Conservation (phyloP, 2,329 filamentous ascomycete species). For the Grosmannia huntii region DNA sequence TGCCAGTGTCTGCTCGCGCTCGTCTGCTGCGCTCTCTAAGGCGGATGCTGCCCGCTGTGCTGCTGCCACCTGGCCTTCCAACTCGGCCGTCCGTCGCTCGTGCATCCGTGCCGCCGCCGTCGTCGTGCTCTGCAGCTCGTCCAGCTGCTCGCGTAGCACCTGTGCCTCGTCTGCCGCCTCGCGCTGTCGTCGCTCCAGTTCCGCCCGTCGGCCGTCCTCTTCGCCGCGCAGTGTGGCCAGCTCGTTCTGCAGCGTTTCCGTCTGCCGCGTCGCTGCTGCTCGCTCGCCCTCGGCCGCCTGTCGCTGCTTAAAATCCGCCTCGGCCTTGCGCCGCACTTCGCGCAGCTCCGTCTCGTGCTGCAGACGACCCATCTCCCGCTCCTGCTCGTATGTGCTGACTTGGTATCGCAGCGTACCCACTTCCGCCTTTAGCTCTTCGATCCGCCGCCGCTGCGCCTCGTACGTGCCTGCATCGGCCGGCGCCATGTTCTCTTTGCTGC, state of each 20-base stretch:
- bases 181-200: slow-evolving; percentile 55
- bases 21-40: slow-evolving; percentile 43
- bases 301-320: slow-evolving; percentile 65
- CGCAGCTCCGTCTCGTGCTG: slow-evolving; percentile 75
- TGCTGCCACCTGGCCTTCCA: slow-evolving; percentile 38
- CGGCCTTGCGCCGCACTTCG: slow-evolving; percentile 66
- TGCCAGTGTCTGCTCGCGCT: slow-evolving; percentile 43
- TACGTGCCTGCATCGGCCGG: slow-evolving; percentile 46
- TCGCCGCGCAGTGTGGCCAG: slow-evolving; percentile 37
- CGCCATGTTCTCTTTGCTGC: slow-evolving; percentile 46
- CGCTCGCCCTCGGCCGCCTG: slow-evolving; percentile 46
- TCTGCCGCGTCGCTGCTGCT: slow-evolving; percentile 33
- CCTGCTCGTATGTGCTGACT: slow-evolving; percentile 74
- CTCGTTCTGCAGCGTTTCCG: slow-evolving; percentile 38
- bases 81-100: slow-evolving; percentile 41
- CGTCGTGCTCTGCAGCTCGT: slow-evolving; percentile 51
- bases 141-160: slow-evolving; percentile 64
- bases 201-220: slow-evolving; percentile 43
- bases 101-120: slow-evolving; percentile 56
- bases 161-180: slow-evolving; percentile 63
- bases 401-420: slow-evolving; percentile 81
- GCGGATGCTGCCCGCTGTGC: slow-evolving; percentile 40
- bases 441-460: slow-evolving; percentile 41
- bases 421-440: slow-evolving; percentile 78
- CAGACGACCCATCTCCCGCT: slow-evolving; percentile 66